These are phyloP conservation scores for Eucalyptus albens DNA, from an alignment of 345 rosid species.

Conservation along the genomic window DNA sequence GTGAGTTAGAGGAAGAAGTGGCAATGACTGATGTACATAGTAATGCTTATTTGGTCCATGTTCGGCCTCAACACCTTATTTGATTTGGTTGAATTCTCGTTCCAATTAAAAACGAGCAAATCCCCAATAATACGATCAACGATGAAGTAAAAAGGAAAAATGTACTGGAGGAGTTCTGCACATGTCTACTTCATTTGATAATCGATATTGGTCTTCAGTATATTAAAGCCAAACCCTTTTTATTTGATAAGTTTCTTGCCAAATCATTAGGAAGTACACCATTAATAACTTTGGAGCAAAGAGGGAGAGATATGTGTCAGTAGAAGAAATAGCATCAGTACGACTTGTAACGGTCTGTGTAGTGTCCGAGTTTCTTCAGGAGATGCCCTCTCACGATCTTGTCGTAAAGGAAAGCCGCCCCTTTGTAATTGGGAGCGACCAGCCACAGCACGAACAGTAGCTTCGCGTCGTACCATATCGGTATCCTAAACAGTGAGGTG, in stretches of 20 bases:
- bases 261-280: neutral
- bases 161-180: neutral
- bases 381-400: slow-evolving; percentile 36
- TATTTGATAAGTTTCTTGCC: neutral
- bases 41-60: neutral
- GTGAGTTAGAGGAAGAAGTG: neutral
- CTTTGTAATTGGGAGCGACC: slow-evolving; percentile 60
- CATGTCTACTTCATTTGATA: neutral
- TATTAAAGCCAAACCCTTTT: neutral
- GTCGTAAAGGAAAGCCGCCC: slow-evolving; percentile 70
- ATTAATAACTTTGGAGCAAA: neutral
- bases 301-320: neutral
- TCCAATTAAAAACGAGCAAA: neutral
- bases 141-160: neutral
- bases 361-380: slow-evolving; percentile 14
- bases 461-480: slow-evolving; percentile 72
- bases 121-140: neutral
- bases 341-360: neutral
- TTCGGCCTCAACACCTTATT: neutral
- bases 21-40: neutral
- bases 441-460: slow-evolving; percentile 56
- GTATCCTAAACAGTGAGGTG: slow-evolving; percentile 30
- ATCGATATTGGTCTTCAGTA: neutral
- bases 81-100: neutral
- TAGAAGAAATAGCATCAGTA: neutral